phyloP scores from a whole-genome alignment of 257 asterid genomes.

The Plantago major region DNA sequence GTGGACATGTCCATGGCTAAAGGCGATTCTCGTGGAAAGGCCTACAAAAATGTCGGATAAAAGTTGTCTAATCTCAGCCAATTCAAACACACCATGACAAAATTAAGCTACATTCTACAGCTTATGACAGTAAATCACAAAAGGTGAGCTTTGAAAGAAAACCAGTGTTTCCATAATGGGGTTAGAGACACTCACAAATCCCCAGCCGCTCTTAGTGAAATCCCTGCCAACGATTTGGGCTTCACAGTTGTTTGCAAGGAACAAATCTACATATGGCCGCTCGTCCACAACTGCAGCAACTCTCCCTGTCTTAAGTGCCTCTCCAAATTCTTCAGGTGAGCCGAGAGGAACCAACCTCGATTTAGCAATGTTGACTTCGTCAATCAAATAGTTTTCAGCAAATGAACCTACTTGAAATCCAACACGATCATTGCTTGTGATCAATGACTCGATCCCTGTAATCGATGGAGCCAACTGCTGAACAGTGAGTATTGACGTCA shows the following conservation, averaged over 20 bases:
- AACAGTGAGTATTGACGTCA: conserved; percentile 74
- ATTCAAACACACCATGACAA: too few species aligned
- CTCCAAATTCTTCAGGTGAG: conserved; percentile 68
- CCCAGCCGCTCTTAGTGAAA: conserved; percentile 79
- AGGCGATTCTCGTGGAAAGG: conserved; percentile 72
- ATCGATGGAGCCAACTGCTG: conserved; percentile 67
- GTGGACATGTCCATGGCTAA: conserved; percentile 75
- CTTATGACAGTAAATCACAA: background rate
- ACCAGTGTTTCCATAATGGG: background rate
- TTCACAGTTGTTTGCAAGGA: conserved; percentile 55
- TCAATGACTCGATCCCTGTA: conserved; percentile 65
- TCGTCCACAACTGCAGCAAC: conserved; percentile 76
- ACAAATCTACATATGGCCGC: conserved; percentile 62
- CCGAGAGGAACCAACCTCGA: conserved; percentile 69
- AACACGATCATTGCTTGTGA: conserved; percentile 51
- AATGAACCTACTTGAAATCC: conserved; percentile 79
- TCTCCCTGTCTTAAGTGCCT: conserved; percentile 45
- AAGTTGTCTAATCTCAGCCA: too few species aligned
- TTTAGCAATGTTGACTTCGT: conserved; percentile 61
- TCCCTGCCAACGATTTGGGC: conserved; percentile 61
- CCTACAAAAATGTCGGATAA: conserved; percentile 27
- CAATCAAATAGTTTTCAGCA: conserved; percentile 53
- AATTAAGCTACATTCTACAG: too few species aligned
- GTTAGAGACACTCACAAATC: conserved; percentile 51
- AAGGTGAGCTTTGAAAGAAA: background rate